phyloP scores from a whole-genome alignment of 805 yeast genomes.

The Metschnikowia aberdeeniae region DNA sequence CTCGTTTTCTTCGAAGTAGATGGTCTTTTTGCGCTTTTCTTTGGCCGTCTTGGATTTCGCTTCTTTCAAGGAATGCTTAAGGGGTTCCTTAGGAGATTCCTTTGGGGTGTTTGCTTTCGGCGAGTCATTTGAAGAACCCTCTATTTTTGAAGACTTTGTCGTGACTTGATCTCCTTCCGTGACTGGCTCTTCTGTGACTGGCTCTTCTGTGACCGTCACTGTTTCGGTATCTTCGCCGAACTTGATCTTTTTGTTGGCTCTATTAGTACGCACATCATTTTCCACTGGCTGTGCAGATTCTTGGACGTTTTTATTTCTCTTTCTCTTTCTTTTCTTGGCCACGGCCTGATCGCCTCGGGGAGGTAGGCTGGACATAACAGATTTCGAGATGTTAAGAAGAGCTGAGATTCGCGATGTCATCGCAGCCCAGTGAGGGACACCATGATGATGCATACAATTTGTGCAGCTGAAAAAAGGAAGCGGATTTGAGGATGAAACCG shows the following conservation, averaged over 20 bases:
- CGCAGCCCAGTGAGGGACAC: not conserved
- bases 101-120: too few relatives aligned
- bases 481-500: not conserved
- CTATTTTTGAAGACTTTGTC: too few relatives aligned
- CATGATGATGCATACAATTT: not conserved
- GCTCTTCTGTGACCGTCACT: too few relatives aligned
- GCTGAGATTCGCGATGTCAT: slow-evolving; percentile 3
- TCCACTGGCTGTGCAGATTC: slow-evolving; percentile 7
- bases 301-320: slow-evolving; percentile 19
- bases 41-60: slow-evolving; percentile 1
- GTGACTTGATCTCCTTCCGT: too few relatives aligned
- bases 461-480: too few relatives aligned
- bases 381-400: not conserved
- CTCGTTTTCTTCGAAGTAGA: slow-evolving; percentile 34
- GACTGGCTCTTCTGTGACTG: too few relatives aligned
- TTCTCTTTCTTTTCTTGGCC: slow-evolving; percentile 16
- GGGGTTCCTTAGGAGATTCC: too few relatives aligned
- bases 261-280: slow-evolving; percentile 13
- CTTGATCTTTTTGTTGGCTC: slow-evolving; percentile 24
- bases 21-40: slow-evolving; percentile 16
- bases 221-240: slow-evolving; percentile 17
- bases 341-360: slow-evolving; percentile 7
- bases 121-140: too few relatives aligned
- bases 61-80: too few relatives aligned
- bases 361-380: slow-evolving; percentile 8